Base-by-base conservation (phyloP, 2,329 filamentous ascomycete genomes). In the Fusarium papillatum region DNA sequence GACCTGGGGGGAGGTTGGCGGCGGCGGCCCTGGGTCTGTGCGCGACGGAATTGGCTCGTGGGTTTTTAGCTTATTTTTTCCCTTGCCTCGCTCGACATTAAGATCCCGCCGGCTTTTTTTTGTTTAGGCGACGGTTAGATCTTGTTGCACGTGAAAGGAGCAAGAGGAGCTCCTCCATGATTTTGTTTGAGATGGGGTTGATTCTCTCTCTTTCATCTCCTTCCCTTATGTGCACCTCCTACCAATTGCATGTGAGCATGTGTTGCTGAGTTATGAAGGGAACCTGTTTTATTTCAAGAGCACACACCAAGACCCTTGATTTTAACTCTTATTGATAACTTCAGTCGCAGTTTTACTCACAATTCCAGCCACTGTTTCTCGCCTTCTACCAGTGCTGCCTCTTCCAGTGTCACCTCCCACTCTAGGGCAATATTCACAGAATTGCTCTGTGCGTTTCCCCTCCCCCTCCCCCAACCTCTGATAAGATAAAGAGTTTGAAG, bases 171-270 rank as follows among this genome's bases (percentile, higher is more conserved):
- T 76, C 41, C 50, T 59, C 63, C 66, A 10, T 38, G 36, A 17
- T 38, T 63, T 66, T 67, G 50, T 24, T 26, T 46, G 43, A 65
- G 64, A 22, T 29, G 62, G 48, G 57, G 62, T 41, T 60, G 29
- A 75, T 73, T 63, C 73, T 75, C 73, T 75, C 62, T 67, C 61
- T 75, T 75, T 73, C 73, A 75, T 67, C 61, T 24, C 61, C 50
- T 36, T 67, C 59, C 24, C 48, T 50, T 34, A 50, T 24, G 7
- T 24, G 26, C 8, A 55, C 36, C 36, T 19, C 34, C 14, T 36
- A 36, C 14, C 14, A 36, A 36, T 36, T 36, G 34, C 34, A 36
- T 36, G 13, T 16, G 34, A 36, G 34, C 34, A 36, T 16, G 34
- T 36, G 14, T 36, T 36, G 13, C 13, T 53, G 11, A 34, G 50